A percentile compares a stretch with the other conserved stretches of the same genome.
Evolutionary conservation across 2,329 filamentous ascomycete genomes (phyloP).

Genomic region (Ceratocystis variospora): DNA sequence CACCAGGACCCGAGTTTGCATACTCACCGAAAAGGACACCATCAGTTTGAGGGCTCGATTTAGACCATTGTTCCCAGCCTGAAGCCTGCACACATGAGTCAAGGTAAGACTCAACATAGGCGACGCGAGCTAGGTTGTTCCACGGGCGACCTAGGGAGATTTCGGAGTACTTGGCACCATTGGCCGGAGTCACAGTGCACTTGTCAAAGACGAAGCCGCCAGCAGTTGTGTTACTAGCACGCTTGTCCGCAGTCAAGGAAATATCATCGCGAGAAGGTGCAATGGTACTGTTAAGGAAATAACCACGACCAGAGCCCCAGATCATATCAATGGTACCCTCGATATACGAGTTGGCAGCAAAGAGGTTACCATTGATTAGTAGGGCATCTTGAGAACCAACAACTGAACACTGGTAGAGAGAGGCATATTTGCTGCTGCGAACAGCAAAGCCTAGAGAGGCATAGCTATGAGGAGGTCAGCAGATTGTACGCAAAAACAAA

Average conservation of each 20-base stretch:
- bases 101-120: constrained; percentile 37
- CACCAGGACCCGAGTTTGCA: constrained; percentile 43
- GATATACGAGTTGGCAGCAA: constrained; percentile 33
- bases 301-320: constrained; percentile 25
- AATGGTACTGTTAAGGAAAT: constrained; percentile 30
- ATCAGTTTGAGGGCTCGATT: constrained; percentile 33
- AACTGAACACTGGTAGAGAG: constrained; percentile 32
- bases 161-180: constrained; percentile 29
- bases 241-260: constrained; percentile 28
- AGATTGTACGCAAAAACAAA: constrained; percentile 28
- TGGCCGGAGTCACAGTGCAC: constrained; percentile 20
- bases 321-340: constrained; percentile 34
- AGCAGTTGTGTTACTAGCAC: constrained; percentile 27
- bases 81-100: constrained; percentile 42
- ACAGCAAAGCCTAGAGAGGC: constrained; percentile 26
- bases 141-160: constrained; percentile 34
- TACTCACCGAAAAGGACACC: constrained; percentile 46
- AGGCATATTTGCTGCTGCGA: constrained; percentile 9
- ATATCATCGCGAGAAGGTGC: constrained; percentile 25
- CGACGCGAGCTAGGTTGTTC: constrained; percentile 34
- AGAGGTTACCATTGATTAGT: constrained; percentile 33
- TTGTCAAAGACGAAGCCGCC: constrained; percentile 28
- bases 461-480: constrained; percentile 31
- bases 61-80: constrained; percentile 46
- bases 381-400: constrained; percentile 39